Evolutionary conservation across 2,329 filamentous ascomycete genomes (phyloP).

Genomic region (Piedraia hortae): DNA sequence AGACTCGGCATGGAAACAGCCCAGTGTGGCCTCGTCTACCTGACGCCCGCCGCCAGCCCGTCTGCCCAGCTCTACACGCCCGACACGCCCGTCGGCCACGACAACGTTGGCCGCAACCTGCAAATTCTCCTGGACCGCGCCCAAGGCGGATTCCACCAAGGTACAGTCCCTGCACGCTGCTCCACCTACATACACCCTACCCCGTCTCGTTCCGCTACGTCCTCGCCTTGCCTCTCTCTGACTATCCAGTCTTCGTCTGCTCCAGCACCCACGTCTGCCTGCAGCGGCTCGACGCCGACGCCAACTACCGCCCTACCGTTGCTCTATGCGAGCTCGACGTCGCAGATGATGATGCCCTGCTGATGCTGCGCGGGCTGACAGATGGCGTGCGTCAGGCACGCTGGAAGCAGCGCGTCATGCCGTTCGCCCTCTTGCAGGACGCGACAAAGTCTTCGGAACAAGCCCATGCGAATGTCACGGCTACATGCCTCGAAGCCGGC

Average conservation of each 20-base stretch:
- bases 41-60: too few species aligned
- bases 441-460: conserved; percentile 3
- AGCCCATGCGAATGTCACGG: conserved; percentile 9
- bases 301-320: conserved; percentile 6
- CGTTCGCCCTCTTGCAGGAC: conserved; percentile 7
- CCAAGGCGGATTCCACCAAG: conserved; percentile 10
- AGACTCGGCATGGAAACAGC: too few species aligned
- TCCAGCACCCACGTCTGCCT: conserved; percentile 7
- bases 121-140: conserved; percentile 10
- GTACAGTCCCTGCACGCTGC: conserved; percentile 3
- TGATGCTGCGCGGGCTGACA: conserved; percentile 6
- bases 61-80: too few species aligned
- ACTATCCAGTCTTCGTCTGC: conserved; percentile 8
- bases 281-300: conserved; percentile 7
- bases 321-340: conserved; percentile 8
- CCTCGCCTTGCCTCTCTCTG: conserved; percentile 2
- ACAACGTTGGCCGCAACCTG: conserved; percentile 8
- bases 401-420: conserved; percentile 9
- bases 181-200: conserved; percentile 1
- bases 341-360: conserved; percentile 2
- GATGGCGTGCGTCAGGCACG: conserved; percentile 6
- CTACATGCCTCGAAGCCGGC: conserved; percentile 50
- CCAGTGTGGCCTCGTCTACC: too few species aligned
- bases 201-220: conserved; percentile 1
- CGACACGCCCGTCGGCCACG: conserved; percentile 1